phyloP scores from a whole-genome alignment of 805 yeast genomes.

The Starmerella cellae region DNA sequence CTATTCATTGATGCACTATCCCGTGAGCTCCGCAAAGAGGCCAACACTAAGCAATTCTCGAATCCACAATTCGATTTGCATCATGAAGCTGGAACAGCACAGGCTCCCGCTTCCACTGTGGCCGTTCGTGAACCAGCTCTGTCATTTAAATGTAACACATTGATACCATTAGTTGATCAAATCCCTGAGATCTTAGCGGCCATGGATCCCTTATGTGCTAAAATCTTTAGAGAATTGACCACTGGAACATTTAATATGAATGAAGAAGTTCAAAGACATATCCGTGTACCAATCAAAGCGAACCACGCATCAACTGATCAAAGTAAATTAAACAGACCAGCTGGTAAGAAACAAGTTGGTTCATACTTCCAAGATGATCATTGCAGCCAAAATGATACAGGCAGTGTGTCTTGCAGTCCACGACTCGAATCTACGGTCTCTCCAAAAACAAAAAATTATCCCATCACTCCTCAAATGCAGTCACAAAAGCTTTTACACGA shows the following conservation, averaged over 20 bases:
- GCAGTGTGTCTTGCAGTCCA: no score
- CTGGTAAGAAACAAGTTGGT: no score
- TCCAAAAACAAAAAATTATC: no score
- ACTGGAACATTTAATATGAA: background rate
- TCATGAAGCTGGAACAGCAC: background rate
- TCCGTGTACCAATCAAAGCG: no score
- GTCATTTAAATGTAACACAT: slow-evolving; percentile 49
- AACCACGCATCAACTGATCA: no score
- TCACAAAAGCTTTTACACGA: no score
- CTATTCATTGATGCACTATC: slow-evolving; percentile 86
- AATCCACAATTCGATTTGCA: background rate
- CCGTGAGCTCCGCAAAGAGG: slow-evolving; percentile 46
- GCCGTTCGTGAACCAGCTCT: slow-evolving; percentile 65
- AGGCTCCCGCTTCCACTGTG: slow-evolving; percentile 39
- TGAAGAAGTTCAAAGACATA: no score
- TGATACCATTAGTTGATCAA: slow-evolving; percentile 27
- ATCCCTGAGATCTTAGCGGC: slow-evolving; percentile 10
- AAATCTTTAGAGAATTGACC: background rate
- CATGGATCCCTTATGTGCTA: background rate
- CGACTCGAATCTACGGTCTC: no score
- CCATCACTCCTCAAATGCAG: no score
- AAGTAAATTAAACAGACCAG: no score
- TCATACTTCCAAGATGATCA: no score
- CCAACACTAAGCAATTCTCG: background rate
- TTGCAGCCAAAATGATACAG: no score